Base-by-base conservation (phyloP, 805 yeast species). In the Saccharomycopsis javanensis region DNA sequence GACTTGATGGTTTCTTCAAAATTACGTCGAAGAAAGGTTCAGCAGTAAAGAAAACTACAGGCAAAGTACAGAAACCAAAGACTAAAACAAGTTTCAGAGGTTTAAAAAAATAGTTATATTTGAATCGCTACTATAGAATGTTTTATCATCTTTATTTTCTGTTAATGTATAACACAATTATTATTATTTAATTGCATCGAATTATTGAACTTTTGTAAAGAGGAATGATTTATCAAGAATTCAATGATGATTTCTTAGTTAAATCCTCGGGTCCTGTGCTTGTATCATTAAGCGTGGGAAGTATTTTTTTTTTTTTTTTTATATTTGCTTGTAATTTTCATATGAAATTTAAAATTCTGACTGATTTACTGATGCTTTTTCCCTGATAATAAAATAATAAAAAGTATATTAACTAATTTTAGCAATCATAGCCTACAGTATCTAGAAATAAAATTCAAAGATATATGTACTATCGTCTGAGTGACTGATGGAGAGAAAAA, bases 1-100 rank as follows among this genome's bases (percentile, higher is more conserved):
- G 98, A 64, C 71, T 92, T 28, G 97, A 94, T 67, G 95, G 96
- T 0, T 94, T 94, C 67, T 94, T 94, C 72, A 81, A 82, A 65
- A 88, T 83, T 2, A 72, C 73, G 34, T 79, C 80, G 6, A 76
- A 81, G 59, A 77, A 74, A 50, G 60, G n/a, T 7, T 27, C 23
- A 2, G 63, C 55, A 67, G 67, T 30, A 64, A 70, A 55, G 71
- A 71, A 67, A 66, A 73, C 55, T 65, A 72, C 70, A 31, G 60
- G 59, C 13, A 68, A 69, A 42, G 54, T 45, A 13, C 37, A 45
- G 20, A 59, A 59, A 48, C 48, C 57, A 20, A 55, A 51, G 46
- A 42, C 51, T 31, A 58, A 58, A 53, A 51, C 55, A 15, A 56
- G 61, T 28, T 58, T 56, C 23, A 33, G 57, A 38, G 57, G 48